phyloP scores from a whole-genome alignment of 1,284 basidiomycete species.

The Neonothopanus nambi region DNA sequence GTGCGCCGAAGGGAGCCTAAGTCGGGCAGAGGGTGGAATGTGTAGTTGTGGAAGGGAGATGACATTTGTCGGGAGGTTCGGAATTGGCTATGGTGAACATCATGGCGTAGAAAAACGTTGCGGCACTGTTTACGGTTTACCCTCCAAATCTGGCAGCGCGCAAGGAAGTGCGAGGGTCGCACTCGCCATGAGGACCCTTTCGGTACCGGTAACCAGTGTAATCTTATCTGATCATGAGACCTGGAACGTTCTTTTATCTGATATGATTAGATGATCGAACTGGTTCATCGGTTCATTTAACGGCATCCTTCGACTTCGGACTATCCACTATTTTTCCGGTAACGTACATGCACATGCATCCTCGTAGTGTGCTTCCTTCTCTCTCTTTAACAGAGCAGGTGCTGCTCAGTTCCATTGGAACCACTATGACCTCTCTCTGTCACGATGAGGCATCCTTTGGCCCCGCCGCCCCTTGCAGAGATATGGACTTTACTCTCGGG shows the following conservation, averaged over 20 bases:
- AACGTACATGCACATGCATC: too few species aligned
- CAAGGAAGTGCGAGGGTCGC: too few species aligned
- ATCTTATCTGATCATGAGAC: neutral
- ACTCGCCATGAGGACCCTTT: too few species aligned
- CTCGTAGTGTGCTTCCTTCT: too few species aligned
- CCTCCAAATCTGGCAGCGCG: too few species aligned
- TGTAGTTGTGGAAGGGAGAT: conserved; percentile 8
- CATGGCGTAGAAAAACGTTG: neutral
- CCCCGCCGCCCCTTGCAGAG: conserved; percentile 17
- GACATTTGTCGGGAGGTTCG: neutral
- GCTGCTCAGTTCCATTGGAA: too few species aligned
- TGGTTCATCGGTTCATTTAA: neutral
- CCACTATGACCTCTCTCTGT: conserved; percentile 4
- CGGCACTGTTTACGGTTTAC: too few species aligned
- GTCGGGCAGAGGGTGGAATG: conserved; percentile 17
- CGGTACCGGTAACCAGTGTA: too few species aligned
- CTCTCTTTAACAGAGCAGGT: too few species aligned
- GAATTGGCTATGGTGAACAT: neutral
- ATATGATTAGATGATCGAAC: conserved; percentile 1
- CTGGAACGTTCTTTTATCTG: neutral
- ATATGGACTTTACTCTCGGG: conserved; percentile 18
- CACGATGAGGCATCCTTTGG: conserved; percentile 13
- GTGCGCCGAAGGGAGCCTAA: conserved; percentile 15
- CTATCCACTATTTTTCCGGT: neutral
- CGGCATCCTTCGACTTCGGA: too few species aligned